Evolutionary conservation across 495 filamentous ascomycete genomes (phyloP).

Genomic region (Penicillium roqueforti): DNA sequence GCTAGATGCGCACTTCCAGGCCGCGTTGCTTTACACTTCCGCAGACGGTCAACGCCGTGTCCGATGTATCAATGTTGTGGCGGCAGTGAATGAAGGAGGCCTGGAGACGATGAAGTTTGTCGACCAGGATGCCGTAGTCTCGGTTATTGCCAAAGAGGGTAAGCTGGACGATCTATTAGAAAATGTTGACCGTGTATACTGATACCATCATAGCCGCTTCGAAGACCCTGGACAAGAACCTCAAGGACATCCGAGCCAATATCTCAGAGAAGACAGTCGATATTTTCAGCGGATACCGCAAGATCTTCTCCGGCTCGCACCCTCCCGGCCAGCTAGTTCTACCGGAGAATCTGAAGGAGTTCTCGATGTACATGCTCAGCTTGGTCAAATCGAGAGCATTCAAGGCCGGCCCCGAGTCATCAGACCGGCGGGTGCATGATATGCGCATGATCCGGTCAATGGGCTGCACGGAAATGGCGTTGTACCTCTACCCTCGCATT

Average conservation of each 20-base stretch:
- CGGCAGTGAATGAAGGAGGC: conserved; percentile 78
- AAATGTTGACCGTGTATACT: conserved; percentile 4
- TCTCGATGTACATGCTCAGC: conserved; percentile 94
- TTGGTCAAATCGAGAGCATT: conserved; percentile 88
- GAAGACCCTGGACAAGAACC: conserved; percentile 69
- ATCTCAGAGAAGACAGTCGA: conserved; percentile 93
- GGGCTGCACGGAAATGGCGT: conserved; percentile 75
- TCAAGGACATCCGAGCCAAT: conserved; percentile 82
- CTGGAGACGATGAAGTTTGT: conserved; percentile 84
- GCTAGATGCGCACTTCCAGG: conserved; percentile 96
- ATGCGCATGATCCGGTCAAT: conserved; percentile 86
- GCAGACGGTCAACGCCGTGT: conserved; percentile 85
- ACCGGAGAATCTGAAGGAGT: conserved; percentile 94
- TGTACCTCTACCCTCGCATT: conserved; percentile 95
- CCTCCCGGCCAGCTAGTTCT: conserved; percentile 92
- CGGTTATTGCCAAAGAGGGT: conserved; percentile 86
- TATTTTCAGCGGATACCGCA: conserved; percentile 88
- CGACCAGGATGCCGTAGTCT: conserved; percentile 89
- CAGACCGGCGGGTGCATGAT: conserved; percentile 85
- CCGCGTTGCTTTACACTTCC: conserved; percentile 90
- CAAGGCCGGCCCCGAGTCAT: conserved; percentile 90
- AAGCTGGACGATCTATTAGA: conserved; percentile 12
- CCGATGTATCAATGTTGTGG: conserved; percentile 88
- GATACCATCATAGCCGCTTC: conserved; percentile 56
- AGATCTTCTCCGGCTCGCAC: conserved; percentile 79